Evolutionary conservation across 805 yeast species (phyloP).

Genomic region (Clavispora fructus): DNA sequence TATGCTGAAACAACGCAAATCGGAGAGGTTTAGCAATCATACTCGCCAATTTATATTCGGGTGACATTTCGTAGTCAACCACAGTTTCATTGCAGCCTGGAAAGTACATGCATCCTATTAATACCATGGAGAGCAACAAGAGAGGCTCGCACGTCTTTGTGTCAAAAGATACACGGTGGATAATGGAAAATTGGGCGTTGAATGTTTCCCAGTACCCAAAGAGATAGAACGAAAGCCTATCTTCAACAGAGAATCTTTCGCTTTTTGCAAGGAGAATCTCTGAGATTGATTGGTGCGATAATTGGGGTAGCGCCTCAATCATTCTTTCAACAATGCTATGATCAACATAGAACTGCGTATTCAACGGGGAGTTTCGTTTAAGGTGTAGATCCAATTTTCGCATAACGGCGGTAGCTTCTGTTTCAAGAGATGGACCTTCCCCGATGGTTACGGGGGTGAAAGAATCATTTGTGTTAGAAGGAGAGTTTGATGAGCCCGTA

Average conservation of each 20-base stretch:
- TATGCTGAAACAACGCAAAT: constrained; percentile 63
- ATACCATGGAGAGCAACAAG: constrained; percentile 49
- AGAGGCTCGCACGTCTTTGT: constrained; percentile 45
- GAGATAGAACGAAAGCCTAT: constrained; percentile 31
- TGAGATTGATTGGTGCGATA: constrained; percentile 22
- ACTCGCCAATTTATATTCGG: constrained; percentile 40
- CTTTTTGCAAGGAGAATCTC: constrained; percentile 22
- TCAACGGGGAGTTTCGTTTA: constrained; percentile 18
- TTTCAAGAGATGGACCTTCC: constrained; percentile 4
- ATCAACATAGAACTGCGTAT: constrained; percentile 37
- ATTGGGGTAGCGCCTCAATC: constrained; percentile 23
- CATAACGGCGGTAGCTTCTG: constrained; percentile 3
- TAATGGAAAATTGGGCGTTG: constrained; percentile 54
- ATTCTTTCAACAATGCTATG: constrained; percentile 30
- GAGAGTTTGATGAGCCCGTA: constrained; percentile 27
- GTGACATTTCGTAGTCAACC: constrained; percentile 16
- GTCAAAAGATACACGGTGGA: constrained; percentile 56
- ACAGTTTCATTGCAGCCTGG: constrained; percentile 23
- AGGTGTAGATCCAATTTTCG: constrained; percentile 16
- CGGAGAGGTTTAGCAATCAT: constrained; percentile 55
- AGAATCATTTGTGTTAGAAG: constrained; percentile 26
- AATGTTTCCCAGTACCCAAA: constrained; percentile 52
- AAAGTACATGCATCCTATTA: constrained; percentile 49
- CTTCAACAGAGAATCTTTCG: constrained; percentile 21
- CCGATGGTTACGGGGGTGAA: constrained; percentile 13